phyloP scores from a whole-genome alignment of 257 asterid genomes.

The Thymus quinquecostatus region DNA sequence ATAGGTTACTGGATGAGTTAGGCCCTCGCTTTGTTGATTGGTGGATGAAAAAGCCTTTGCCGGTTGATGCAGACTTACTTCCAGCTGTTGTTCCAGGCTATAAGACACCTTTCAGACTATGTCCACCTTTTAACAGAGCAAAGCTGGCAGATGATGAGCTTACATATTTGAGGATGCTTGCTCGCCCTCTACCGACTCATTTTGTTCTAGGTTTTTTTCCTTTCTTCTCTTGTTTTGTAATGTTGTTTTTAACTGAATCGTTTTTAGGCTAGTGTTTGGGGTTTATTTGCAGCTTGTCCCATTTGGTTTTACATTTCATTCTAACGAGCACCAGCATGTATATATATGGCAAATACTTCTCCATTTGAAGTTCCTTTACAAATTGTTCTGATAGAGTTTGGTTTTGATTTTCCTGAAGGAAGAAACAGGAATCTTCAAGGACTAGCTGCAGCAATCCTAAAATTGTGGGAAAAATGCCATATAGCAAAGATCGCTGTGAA shows the following conservation, averaged over 20 bases:
- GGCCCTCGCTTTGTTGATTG: slow-evolving; percentile 97
- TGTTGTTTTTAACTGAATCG: slow-evolving; percentile 12
- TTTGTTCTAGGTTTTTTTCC: slow-evolving; percentile 75
- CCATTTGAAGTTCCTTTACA: slow-evolving; percentile 13
- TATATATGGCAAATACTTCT: slow-evolving; percentile 6
- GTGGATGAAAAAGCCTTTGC: slow-evolving; percentile 95
- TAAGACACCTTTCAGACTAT: slow-evolving; percentile 69
- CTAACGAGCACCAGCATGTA: slow-evolving; percentile 24
- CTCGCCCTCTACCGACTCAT: slow-evolving; percentile 85
- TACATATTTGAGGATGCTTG: slow-evolving; percentile 78
- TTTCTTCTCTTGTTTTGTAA: slow-evolving; percentile 23
- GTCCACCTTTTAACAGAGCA: slow-evolving; percentile 70
- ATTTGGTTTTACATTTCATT: slow-evolving; percentile 7
- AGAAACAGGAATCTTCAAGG: slow-evolving; percentile 91
- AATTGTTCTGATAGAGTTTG: slow-evolving; percentile 31
- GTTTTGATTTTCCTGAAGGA: slow-evolving; percentile 57
- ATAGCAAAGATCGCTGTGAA: slow-evolving; percentile 94
- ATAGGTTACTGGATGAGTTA: slow-evolving; percentile 81
- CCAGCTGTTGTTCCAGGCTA: slow-evolving; percentile 79
- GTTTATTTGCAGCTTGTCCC: slow-evolving; percentile 19
- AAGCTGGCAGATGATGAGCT: slow-evolving; percentile 77
- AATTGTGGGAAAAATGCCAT: slow-evolving; percentile 93
- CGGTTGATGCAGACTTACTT: slow-evolving; percentile 91
- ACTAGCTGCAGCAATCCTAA: slow-evolving; percentile 76
- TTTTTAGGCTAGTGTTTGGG: slow-evolving; percentile 17